Evolutionary conservation across 352 stramenopile species (phyloP), one percentile per base, ranked within the genome.

Genomic region (Phytophthora pistaciae): DNA sequence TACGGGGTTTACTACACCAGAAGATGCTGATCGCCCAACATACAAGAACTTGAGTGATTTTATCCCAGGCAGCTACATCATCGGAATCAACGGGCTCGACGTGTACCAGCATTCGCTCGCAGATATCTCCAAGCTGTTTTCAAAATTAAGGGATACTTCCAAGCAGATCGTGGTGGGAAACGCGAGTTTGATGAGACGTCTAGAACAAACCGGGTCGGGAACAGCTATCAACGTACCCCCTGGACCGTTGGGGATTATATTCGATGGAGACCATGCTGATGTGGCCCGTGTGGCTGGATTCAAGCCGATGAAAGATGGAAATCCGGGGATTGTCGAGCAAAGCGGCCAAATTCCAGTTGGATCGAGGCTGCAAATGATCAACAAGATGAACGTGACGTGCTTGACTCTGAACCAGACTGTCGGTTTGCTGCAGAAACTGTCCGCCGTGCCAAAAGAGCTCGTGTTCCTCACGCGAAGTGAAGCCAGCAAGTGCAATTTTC

Each of bases 41-140:
- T 92, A 87, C 58, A 68, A 72, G 11, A 29, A 40, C 11, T 85
- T 80, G 38, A 64, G 46, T 3, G 31, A 70, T 31, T 87, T 86
- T 55, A 57, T 90, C 20, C 79, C 80, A 6, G 78, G 74, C 7
- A 88, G 80, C 57, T 82, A 67, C 58, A 86, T 96, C 57, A 63
- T 91, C 46, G 66, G 71, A 13, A 85, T 98, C 46, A 94, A 95
- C 50, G 77, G 81, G 5, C 63, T 92, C 36, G 72, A 86, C 3
- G 84, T 91, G 5, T 90, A 86, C 3, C 59, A 78, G 7, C 68
- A 84, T 42, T 67, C 78, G 21, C 71, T 90, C n/a, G 64, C 56
- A 6, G 70, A 75, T 0, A 75, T 91, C 4, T 87, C 84, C 0
- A 50, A 56, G 18, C 31, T 92, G 25, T 66, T 92, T 2, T 46